A percentile compares a stretch with the other conserved stretches of the same genome.
Evolutionary conservation across 2,329 filamentous ascomycete genomes (phyloP).

Genomic region (Blumeria hordei): DNA sequence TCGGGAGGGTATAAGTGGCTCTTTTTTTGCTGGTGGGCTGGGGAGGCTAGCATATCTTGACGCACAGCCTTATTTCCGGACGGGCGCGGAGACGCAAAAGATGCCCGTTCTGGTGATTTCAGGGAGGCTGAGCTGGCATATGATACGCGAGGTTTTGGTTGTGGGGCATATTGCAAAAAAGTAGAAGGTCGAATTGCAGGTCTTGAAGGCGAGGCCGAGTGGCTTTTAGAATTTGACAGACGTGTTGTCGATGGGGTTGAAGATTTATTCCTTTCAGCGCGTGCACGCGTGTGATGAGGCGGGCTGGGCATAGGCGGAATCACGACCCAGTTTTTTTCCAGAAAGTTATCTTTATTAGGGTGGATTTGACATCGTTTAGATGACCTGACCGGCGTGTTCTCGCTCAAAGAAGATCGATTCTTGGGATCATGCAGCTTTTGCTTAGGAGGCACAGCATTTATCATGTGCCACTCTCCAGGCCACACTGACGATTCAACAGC

Average conservation of each 20-base stretch:
- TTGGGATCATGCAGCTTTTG: not conserved
- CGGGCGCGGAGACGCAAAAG: slow-evolving; percentile 25
- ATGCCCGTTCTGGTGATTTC: slow-evolving; percentile 22
- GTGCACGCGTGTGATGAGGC: slow-evolving; percentile 4
- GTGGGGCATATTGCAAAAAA: not conserved
- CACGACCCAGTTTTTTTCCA: slow-evolving; percentile 48
- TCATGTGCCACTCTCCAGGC: not conserved
- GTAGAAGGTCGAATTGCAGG: slow-evolving; percentile 4
- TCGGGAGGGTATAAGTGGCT: slow-evolving; percentile 5
- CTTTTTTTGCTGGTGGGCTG: not conserved
- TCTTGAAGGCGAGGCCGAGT: slow-evolving; percentile 12
- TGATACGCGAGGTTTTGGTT: slow-evolving; percentile 19
- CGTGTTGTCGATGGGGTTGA: slow-evolving; percentile 9
- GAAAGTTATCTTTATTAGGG: slow-evolving; percentile 22
- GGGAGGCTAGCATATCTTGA: not conserved
- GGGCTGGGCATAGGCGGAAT: slow-evolving; percentile 18
- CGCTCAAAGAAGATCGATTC: not conserved
- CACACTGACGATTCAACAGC: not conserved
- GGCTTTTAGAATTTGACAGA: slow-evolving; percentile 3
- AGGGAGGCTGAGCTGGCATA: slow-evolving; percentile 22
- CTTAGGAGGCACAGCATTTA: not conserved
- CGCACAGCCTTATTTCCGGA: not conserved
- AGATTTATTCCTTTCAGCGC: slow-evolving; percentile 9
- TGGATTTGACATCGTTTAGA: slow-evolving; percentile 24
- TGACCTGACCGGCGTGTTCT: slow-evolving; percentile 18